Evolutionary conservation across 192 early-diverging fungal genomes (phyloP), one percentile per base, ranked within the genome.

Genomic region (Anaeromyces robustus): DNA sequence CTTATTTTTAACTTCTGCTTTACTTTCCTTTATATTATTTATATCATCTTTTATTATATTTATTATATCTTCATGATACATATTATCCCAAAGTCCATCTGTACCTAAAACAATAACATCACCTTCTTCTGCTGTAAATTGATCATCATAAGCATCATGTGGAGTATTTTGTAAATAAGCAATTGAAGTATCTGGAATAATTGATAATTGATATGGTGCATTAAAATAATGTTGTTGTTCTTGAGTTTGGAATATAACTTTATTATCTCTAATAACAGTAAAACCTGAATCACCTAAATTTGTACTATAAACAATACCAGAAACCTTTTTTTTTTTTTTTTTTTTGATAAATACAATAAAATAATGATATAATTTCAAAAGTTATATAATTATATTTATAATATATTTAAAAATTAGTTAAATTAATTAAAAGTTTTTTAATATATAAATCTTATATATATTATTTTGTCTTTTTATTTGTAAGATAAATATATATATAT

Each of bases 181-280:
- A 81, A 30, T 37, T 32, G 77, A 7, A 16, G 77, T 29, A 79
- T 32, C 78, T 12, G 37, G 37, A 12, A 79, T 32, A 11, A 81
- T 79, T 9, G 80, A 81, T 22, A 99, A 90, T 83, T 99, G 98
- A 84, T 91, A 97, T 12, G 98, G 98, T 83, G 94, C 98, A 86
- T 99, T 99, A 88, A 99, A 99, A 19, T 95, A 97, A 86, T 99
- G 96, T 85, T 98, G 96, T 82, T 98, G 98, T 85, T 98, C 96
- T 87, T 98, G 96, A 34, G 92, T 96, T 43, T 96, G 89, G 86
- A 97, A 99, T 29, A 96, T 92, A 84, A 94, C 89, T 80, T 95
- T 92, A 79, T 93, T 92, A 79, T 92, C 89, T 37, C 98, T 92
- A 77, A 99, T 94, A 1, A 99, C 88, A 34, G 92, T 88, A 80